A percentile compares a stretch with the other conserved stretches of the same genome.
These are phyloP conservation scores for Cinnamomum micranthum DNA, from an alignment of 164 flowering plant species.

Conservation along the genomic window DNA sequence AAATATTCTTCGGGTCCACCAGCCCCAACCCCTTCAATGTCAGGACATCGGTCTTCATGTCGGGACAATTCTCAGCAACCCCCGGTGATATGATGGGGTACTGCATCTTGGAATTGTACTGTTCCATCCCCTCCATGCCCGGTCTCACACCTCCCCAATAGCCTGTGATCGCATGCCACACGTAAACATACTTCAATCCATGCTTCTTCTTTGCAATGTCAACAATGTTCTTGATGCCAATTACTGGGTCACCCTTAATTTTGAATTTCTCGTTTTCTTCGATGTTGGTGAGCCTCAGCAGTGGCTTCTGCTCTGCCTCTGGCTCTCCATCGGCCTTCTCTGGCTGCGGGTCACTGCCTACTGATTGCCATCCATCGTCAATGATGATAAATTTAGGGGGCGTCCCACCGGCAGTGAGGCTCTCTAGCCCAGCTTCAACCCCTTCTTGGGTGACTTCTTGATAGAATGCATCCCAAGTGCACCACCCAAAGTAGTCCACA, in stretches of 20 bases:
- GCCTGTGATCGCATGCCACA: conserved; percentile 95
- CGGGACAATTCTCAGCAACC: conserved; percentile 65
- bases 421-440: conserved; percentile 67
- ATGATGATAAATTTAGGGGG: conserved; percentile 92
- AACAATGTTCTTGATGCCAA: conserved; percentile 73
- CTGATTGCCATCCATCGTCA: conserved; percentile 97
- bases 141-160: conserved; percentile 98
- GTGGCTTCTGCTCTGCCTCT: conserved; percentile 17
- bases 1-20: conserved; percentile 61
- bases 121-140: conserved; percentile 53
- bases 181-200: conserved; percentile 82
- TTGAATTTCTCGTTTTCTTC: conserved; percentile 79
- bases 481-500: conserved; percentile 92
- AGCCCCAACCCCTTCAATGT: conserved; percentile 77
- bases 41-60: conserved; percentile 59
- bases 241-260: conserved; percentile 49
- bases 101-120: conserved; percentile 58
- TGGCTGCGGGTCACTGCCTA: conserved; percentile 35
- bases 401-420: conserved; percentile 58
- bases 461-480: conserved; percentile 99
- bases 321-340: background rate
- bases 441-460: conserved; percentile 89
- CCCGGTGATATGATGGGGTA: conserved; percentile 56
- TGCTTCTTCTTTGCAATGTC: conserved; percentile 62
- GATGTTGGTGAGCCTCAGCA: conserved; percentile 65